Percentiles rank a stretch among this genome's conserved stretches.
Evolutionary conservation across 2,329 filamentous ascomycete genomes (phyloP).

Genomic region (Furcasterigmium sp.): DNA sequence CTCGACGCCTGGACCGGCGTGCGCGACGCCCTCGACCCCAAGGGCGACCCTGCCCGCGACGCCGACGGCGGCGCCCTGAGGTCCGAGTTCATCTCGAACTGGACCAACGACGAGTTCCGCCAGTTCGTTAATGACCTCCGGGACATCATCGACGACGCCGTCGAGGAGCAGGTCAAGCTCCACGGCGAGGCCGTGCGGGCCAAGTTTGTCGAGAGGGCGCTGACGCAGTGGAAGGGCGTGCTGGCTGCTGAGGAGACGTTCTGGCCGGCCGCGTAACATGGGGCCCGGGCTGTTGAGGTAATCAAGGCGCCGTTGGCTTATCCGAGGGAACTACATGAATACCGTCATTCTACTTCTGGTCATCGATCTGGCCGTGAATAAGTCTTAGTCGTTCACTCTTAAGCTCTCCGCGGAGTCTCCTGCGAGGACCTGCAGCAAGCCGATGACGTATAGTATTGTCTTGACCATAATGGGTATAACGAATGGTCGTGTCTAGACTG

Average conservation of each 20-base stretch:
- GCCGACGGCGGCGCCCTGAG: constrained; percentile 60
- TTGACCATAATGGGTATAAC: too few relatives aligned
- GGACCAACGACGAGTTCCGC: constrained; percentile 57
- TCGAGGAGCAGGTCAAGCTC: constrained; percentile 29
- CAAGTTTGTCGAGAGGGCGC: constrained; percentile 29
- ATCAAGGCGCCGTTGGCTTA: too few relatives aligned
- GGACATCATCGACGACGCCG: constrained; percentile 48
- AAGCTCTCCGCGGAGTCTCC: too few relatives aligned
- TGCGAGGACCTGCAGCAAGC: too few relatives aligned
- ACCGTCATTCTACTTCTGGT: too few relatives aligned
- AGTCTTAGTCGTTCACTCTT: too few relatives aligned
- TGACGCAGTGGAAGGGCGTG: constrained; percentile 42
- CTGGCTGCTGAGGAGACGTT: constrained; percentile 53
- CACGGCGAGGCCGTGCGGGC: constrained; percentile 22
- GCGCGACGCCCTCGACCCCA: constrained; percentile 25
- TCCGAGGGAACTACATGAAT: too few relatives aligned
- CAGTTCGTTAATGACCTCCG: constrained; percentile 52
- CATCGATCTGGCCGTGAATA: too few relatives aligned
- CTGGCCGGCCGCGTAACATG: constrained; percentile 41
- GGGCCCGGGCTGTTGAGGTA: too few relatives aligned
- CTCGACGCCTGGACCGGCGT: constrained; percentile 54
- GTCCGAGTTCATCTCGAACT: constrained; percentile 62
- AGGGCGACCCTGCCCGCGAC: constrained; percentile 30
- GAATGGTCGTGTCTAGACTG: too few relatives aligned
- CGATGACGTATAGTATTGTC: too few relatives aligned